A percentile compares a stretch with the other conserved stretches of the same genome.
Conservation (phyloP, 257 asterid species). For the Solanum commersonii region DNA sequence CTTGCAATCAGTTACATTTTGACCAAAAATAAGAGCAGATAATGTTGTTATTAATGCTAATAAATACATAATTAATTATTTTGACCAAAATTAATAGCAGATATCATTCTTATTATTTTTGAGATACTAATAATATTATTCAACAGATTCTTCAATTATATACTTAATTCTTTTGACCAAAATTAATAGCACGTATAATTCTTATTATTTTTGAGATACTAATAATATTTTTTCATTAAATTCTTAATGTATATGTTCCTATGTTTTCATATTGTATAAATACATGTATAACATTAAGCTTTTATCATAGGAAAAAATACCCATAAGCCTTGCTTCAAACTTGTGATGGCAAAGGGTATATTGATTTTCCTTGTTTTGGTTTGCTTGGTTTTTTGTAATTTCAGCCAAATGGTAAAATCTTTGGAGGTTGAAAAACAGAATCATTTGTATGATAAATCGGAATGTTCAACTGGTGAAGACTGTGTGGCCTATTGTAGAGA, state of each 20-base stretch:
- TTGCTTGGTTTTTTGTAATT: not conserved
- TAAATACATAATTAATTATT: not conserved
- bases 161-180: not conserved
- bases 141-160: not conserved
- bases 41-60: not conserved
- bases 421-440: not conserved
- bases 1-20: not conserved
- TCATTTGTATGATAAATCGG: not conserved
- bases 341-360: not conserved
- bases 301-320: not conserved
- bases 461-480: not conserved
- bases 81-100: no score
- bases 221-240: not conserved
- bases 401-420: not conserved
- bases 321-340: not conserved
- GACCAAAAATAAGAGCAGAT: not conserved
- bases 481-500: not conserved
- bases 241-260: not conserved
- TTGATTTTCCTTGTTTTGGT: not conserved
- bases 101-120: no score
- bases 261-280: not conserved
- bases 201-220: not conserved
- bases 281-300: not conserved
- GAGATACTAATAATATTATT: not conserved
- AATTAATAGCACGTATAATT: not conserved